These are phyloP conservation scores for Tuctoria greenei DNA, from an alignment of 176 grass and related monocot genomes.

Conservation along the genomic window DNA sequence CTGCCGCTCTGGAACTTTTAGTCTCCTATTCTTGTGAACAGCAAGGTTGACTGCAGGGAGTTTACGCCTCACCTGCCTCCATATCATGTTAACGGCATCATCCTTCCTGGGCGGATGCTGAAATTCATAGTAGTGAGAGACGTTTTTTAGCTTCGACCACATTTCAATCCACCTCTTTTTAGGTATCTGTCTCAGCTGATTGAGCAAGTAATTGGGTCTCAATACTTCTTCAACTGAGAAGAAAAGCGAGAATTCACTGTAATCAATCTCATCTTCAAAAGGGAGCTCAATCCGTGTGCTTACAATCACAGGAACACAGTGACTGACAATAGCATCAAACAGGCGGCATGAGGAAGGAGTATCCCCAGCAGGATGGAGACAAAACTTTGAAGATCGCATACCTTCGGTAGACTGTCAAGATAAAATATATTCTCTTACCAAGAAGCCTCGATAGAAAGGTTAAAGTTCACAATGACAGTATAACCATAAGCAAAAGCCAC, in stretches of 20 bases:
- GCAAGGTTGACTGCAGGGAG: constrained; percentile 71
- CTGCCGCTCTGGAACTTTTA: constrained; percentile 92
- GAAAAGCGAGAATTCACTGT: constrained; percentile 81
- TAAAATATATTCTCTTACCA: constrained; percentile 31
- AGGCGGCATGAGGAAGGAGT: constrained; percentile 89
- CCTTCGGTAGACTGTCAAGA: constrained; percentile 65
- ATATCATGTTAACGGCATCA: constrained; percentile 90
- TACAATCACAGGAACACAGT: constrained; percentile 90
- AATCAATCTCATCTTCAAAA: constrained; percentile 94
- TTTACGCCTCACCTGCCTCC: constrained; percentile 70
- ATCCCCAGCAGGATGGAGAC: constrained; percentile 81
- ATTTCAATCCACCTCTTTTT: constrained; percentile 76
- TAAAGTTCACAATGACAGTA: not conserved
- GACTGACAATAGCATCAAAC: constrained; percentile 91
- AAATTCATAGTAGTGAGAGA: constrained; percentile 75
- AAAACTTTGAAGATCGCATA: constrained; percentile 86
- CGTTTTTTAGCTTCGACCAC: constrained; percentile 72
- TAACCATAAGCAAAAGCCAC: constrained; percentile 10
- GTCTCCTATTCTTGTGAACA: constrained; percentile 70
- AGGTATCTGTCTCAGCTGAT: constrained; percentile 59
- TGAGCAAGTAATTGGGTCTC: constrained; percentile 63
- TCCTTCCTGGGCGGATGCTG: constrained; percentile 59
- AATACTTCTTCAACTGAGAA: constrained; percentile 84
- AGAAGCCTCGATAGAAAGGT: constrained; percentile 3
- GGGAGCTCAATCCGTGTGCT: constrained; percentile 91